Percentiles rank a stretch among this genome's conserved stretches.
Conservation (phyloP, 2,329 filamentous ascomycete genomes). For the Alternaria incomplexa region DNA sequence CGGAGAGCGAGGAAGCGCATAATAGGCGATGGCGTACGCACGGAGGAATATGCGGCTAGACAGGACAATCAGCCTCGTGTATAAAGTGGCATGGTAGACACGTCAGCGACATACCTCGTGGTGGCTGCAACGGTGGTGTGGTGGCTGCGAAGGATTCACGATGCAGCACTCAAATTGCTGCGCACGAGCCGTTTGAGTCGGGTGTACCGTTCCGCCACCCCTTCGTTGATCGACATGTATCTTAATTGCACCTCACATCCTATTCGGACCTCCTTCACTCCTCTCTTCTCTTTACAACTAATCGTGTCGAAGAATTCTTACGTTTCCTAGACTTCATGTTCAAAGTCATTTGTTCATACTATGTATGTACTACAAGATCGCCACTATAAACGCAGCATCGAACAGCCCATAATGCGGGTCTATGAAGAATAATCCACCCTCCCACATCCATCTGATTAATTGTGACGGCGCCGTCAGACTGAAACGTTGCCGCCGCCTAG, state of each 20-base stretch:
- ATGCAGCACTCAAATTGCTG: slow-evolving; percentile 21
- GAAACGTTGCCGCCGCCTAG: slow-evolving; percentile 9
- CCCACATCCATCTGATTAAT: background rate
- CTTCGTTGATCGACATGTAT: slow-evolving; percentile 22
- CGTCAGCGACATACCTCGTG: slow-evolving; percentile 10
- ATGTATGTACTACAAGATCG: background rate
- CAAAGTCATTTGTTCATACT: background rate
- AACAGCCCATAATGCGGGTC: background rate
- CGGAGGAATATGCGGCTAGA: background rate
- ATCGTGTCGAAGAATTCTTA: background rate
- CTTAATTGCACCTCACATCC: slow-evolving; percentile 30
- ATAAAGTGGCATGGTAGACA: background rate
- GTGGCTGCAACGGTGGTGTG: slow-evolving; percentile 15
- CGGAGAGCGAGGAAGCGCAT: slow-evolving; percentile 13
- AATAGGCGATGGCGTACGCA: background rate
- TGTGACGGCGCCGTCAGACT: background rate
- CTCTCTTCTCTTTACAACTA: background rate
- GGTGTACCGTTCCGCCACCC: slow-evolving; percentile 14
- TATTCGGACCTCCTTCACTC: background rate
- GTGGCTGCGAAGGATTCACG: slow-evolving; percentile 31
- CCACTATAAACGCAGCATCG: background rate
- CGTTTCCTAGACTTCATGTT: background rate
- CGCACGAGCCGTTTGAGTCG: slow-evolving; percentile 19
- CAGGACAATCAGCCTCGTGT: background rate
- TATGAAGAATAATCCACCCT: background rate